Evolutionary conservation across 306 rosid species (phyloP).

Genomic region (Prunus dulcis): DNA sequence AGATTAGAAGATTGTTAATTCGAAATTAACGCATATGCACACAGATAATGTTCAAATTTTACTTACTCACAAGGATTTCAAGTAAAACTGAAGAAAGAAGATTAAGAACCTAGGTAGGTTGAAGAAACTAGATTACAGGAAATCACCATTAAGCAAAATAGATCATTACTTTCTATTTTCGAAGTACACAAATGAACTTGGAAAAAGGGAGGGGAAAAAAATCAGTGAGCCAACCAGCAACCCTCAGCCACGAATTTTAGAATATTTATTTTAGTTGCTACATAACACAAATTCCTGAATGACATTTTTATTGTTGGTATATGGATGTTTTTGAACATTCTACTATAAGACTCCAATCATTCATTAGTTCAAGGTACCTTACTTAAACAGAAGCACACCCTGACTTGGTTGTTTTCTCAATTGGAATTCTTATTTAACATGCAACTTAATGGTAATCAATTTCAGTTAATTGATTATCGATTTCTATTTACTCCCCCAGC

Average conservation of each 20-base stretch:
- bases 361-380: neutral
- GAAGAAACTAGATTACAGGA: neutral
- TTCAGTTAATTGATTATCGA: neutral
- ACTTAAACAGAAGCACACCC: neutral
- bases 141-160: neutral
- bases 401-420: neutral
- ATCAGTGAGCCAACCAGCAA: neutral
- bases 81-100: neutral
- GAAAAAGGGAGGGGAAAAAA: neutral
- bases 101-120: neutral
- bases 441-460: neutral
- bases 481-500: neutral
- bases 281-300: neutral
- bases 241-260: too few species aligned
- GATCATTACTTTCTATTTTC: neutral
- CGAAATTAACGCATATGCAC: slow-evolving; percentile 9
- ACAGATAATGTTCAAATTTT: neutral
- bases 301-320: neutral
- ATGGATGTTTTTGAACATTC: neutral
- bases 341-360: neutral
- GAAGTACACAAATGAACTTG: neutral
- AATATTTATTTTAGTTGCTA: too few species aligned
- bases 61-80: neutral
- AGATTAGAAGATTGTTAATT: slow-evolving; percentile 3
- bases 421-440: neutral